Base-by-base conservation (phyloP, 805 yeast species). In the Lachancea meyersii region DNA sequence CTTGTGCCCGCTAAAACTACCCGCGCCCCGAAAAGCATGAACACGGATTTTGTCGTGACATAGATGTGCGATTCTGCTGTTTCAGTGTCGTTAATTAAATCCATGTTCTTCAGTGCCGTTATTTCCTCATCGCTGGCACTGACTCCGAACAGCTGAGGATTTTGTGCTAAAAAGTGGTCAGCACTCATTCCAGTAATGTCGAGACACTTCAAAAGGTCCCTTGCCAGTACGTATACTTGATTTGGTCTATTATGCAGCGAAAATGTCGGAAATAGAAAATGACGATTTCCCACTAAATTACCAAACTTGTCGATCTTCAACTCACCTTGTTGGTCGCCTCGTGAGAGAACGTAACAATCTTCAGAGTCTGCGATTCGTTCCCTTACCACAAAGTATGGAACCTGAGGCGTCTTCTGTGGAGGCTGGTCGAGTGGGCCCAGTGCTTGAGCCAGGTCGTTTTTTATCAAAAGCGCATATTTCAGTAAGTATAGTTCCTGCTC, bases 161-260 rank as follows among this genome's bases (percentile, higher is more conserved):
- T 60, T 43, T 62, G 55, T 39, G 66, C 61, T 50, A 78, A 72
- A 47, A 82, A 64, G 2, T 77, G 60, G 2, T 21, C 24, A 16
- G 52, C 76, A 78, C 31, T 77, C 72, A 50, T n/a, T n/a, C n/a
- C 76, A 82, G 43, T 75, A 62, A 55, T 68, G 63, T 35, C 73
- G 71, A 45, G 64, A 55, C 50, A 68, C 64, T 14, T 14, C 18
- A 30, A 5, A 17, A 30, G 10, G 19, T 17, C 19, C 14, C 19
- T 18, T 30, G 14, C 18, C 16, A 30, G 5, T 18, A 30, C 58
- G 42, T 72, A 67, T 11, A 14, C 32, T 30, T 30, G 32, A 13
- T 54, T 48, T n/a, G 71, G 70, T 19, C 57, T 57, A 0, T 60
- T 58, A 5, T 74, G 70, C 7, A 72, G 48, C 3, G 60, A 63